phyloP scores from a whole-genome alignment of 371 early-diverging fungal species.

The Fennellomyces sp. region DNA sequence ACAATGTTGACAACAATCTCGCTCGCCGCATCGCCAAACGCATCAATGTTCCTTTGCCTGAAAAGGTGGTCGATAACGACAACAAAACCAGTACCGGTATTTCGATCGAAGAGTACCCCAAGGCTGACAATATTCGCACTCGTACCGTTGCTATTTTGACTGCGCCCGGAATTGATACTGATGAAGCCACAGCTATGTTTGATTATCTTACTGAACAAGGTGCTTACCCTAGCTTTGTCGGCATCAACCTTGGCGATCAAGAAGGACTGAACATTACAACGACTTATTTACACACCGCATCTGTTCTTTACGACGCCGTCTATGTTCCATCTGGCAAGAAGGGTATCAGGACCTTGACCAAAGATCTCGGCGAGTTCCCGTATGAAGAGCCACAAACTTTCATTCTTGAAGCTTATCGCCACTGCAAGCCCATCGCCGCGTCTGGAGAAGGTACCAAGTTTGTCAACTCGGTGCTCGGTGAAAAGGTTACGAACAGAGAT shows the following conservation, averaged over 20 bases:
- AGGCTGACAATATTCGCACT: constrained; percentile 33
- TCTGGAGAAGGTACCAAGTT: constrained; percentile 25
- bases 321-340: constrained; percentile 37
- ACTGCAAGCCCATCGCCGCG: constrained; percentile 42
- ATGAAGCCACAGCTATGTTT: constrained; percentile 32
- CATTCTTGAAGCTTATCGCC: constrained; percentile 37
- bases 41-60: constrained; percentile 34
- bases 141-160: constrained; percentile 38
- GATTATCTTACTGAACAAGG: constrained; percentile 24
- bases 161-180: constrained; percentile 30
- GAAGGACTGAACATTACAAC: constrained; percentile 26
- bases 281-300: constrained; percentile 33
- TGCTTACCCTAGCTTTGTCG: constrained; percentile 34
- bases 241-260: constrained; percentile 21
- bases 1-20: constrained; percentile 45
- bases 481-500: constrained; percentile 6
- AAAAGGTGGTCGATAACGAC: constrained; percentile 22
- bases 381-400: constrained; percentile 35
- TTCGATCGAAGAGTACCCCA: constrained; percentile 38
- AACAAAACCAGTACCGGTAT: constrained; percentile 27
- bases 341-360: constrained; percentile 18
- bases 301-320: constrained; percentile 41
- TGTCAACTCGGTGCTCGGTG: constrained; percentile 18
- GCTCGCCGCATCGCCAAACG: constrained; percentile 40
- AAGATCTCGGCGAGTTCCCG: constrained; percentile 21